Base-by-base conservation (phyloP, 1,139 yeast genomes). In the Candida tropicalis region DNA sequence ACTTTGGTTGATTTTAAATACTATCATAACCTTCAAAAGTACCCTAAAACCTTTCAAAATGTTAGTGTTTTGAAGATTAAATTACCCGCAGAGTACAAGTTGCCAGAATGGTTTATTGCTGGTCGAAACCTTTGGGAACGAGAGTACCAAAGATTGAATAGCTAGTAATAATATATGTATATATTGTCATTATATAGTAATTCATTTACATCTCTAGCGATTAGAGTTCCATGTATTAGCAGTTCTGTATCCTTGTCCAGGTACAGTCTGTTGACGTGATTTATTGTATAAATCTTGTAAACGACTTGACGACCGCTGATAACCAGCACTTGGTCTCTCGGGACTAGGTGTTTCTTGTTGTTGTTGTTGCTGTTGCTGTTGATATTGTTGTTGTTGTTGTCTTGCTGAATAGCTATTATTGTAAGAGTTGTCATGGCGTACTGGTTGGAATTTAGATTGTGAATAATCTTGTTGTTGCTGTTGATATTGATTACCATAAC, bases 21-120 rank as follows among this genome's bases (percentile, higher is more conserved):
- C 53, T 74, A 74, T 54, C 68, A 63, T 49, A 68, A 67, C 41
- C 47, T 63, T 35, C 59, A 62, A 42, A 62, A 62, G 49, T 54
- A 58, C 41, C 59, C 64, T 6, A 56, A 58, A 35, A 59, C 58
- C 26, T 69, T 61, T 49, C 73, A 66, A 38, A 65, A 68, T 46
- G 73, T 72, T 16, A 66, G 66, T 29, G 66, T 65, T 26, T 62
- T 75, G 9, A 71, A 67, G 49, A 64, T 85, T 40, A 69, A 69
- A 44, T 68, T 87, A 6, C 95, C 96, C 0, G 68, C 75, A 3
- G 87, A 82, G 44, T 65, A 69, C 23, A 70, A 75, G 39, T 68
- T 88, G 26, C 95, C 96, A 0, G 70, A 63, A 2, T 88, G 96
- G 96, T 86, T 86, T 54, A 67, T 70, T 15, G 64, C 69, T 38